Evolutionary conservation across 495 filamentous ascomycete genomes (phyloP), one percentile per base, ranked within the genome.

Genomic region (Xeromyces bisporus): DNA sequence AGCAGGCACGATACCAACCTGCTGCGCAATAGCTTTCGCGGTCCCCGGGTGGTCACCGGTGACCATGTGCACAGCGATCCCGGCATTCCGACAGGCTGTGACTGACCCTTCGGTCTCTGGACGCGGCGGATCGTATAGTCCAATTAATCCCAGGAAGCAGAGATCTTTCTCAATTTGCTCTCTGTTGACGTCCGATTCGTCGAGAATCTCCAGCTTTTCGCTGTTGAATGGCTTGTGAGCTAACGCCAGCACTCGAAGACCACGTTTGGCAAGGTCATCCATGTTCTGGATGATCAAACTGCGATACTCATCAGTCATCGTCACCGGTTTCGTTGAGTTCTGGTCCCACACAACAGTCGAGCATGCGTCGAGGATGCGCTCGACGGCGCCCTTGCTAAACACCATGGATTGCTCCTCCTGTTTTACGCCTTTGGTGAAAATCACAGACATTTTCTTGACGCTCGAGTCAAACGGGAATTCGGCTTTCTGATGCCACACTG

Each of bases 61-160:
- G 14, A 85, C 58, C 79, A 86, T 86, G 50, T 82, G 77, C 6
- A 84, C 77, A 37, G 65, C 66, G 36, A 86, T 79, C 16, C 80
- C 80, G 30, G 80, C 80, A 21, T 57, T 50, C 24, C 73, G 59
- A 44, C 77, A 83, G 41, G 71, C 66, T 14, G 50, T 53, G 20
- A 86, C 69, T 16, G 79, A 66, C 7, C 61, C 67, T 10, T 66
- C 69, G 2, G 75, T 77, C 49, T 80, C 78, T 9, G 67, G 64
- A 1, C 78, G 73, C 6, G 75, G 75, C 7, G 78, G 78, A 46
- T 83, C 78, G 38, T 80, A 79, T 33, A 84, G 71, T 8, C 78
- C 78, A 21, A 67, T 64, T n/a, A 84, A 50, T n/a, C 78, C 78
- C 13, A 80, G 46, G 14, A 82, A 65, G 1, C 51, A 64, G 17